Base-by-base conservation (phyloP, 2,329 filamentous ascomycete species). In the Sarocladiaceae sp. region DNA sequence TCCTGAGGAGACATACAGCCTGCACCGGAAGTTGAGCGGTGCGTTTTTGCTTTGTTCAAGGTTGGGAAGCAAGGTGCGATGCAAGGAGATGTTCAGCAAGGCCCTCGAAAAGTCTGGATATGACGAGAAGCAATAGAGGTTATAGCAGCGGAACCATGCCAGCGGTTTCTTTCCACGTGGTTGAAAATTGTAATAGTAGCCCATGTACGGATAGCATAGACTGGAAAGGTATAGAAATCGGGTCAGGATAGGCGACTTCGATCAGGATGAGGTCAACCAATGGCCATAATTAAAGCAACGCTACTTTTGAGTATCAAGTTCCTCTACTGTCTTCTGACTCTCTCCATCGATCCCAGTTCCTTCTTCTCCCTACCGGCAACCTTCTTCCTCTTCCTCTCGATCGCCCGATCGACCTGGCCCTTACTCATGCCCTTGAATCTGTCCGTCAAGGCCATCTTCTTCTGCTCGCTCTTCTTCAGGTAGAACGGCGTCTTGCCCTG, bases 1-100 rank as follows among this genome's bases (percentile, higher is more conserved):
- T 19, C 93, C 93, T 0, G 94, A 98, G 67, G 93, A 98, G 72
- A 98, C 93, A 43, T 98, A 98, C 60, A 91, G 85, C 60, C 66
- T 98, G 56, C 93, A 98, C 65, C 79, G 93, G 48, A 98, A 98
- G 69, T 68, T 98, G 45, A 95, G 89, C 61, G 93, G 93, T 0
- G 94, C 93, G 0, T 98, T 98, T 60, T 65, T 98, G 57, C 72
- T 98, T 15, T 98, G 93, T 63, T 90, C 93, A 0, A 78, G 82
- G 52, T 62, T 98, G 48, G 89, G 88, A 3, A 95, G 88, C 61
- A 76, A 80, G 51, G 90, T 98, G 3, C 72, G 73, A 46, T 96
- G 91, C 55, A 79, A 84, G 50, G 81, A 85, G 47, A 66, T 98
- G 67, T 98, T 98, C 61, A 72, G 74, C 46, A 65, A 76, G 32